phyloP scores from a whole-genome alignment of 805 yeast species.

The Sungouiella blattae region DNA sequence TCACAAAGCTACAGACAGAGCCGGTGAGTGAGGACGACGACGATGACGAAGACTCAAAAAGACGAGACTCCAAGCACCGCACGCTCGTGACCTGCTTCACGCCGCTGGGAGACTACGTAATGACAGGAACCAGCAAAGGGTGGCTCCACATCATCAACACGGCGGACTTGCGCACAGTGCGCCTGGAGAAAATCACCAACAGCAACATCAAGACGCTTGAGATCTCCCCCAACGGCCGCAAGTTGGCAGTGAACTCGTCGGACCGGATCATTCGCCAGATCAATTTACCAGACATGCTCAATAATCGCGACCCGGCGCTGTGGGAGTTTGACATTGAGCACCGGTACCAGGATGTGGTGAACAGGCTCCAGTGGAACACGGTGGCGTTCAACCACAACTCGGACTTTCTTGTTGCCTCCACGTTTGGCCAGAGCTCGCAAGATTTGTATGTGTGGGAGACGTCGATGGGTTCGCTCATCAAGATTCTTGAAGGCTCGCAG shows the following conservation, averaged over 20 bases:
- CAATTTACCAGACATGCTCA: slow-evolving; percentile 42
- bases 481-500: slow-evolving; percentile 85
- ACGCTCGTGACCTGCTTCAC: slow-evolving; percentile 52
- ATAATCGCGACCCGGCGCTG: slow-evolving; percentile 23
- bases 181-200: slow-evolving; percentile 55
- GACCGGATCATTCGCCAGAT: slow-evolving; percentile 72
- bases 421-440: slow-evolving; percentile 78
- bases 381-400: slow-evolving; percentile 68
- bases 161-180: slow-evolving; percentile 32
- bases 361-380: slow-evolving; percentile 83
- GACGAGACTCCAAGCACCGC: slow-evolving; percentile 30
- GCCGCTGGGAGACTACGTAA: slow-evolving; percentile 51
- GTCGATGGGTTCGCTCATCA: slow-evolving; percentile 77
- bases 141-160: slow-evolving; percentile 52
- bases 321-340: slow-evolving; percentile 68
- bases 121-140: slow-evolving; percentile 82
- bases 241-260: slow-evolving; percentile 70
- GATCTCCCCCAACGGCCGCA: slow-evolving; percentile 55
- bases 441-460: slow-evolving; percentile 94
- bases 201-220: slow-evolving; percentile 69
- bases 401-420: slow-evolving; percentile 85
- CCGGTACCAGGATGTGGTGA: slow-evolving; percentile 86
- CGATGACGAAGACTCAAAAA: slow-evolving; percentile 15
- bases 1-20: slow-evolving; percentile 17
- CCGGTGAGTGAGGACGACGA: slow-evolving; percentile 12